phyloP scores from a whole-genome alignment of 352 stramenopile genomes.

The Phytophthora megakarya region DNA sequence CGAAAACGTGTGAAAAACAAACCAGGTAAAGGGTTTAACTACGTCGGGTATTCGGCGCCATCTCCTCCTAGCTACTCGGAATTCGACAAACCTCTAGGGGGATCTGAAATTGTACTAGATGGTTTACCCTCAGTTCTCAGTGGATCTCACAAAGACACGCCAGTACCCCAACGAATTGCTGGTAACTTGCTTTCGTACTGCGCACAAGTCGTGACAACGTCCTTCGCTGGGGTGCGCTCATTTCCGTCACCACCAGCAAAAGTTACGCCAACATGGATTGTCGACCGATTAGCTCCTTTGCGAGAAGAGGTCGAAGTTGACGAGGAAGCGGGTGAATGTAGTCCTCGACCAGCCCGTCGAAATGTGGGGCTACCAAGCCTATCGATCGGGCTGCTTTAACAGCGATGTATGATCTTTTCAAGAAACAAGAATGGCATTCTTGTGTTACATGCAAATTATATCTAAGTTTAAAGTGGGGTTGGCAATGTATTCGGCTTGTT shows the following conservation, averaged over 20 bases:
- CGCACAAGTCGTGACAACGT: conserved; percentile 43
- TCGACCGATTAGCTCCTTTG: conserved; percentile 15
- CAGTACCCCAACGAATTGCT: conserved; percentile 32
- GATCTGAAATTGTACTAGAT: conserved; percentile 16
- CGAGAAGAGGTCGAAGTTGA: conserved; percentile 22
- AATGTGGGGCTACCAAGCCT: conserved; percentile 29
- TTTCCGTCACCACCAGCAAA: conserved; percentile 33
- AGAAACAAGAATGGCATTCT: neutral
- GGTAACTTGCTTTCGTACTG: conserved; percentile 47
- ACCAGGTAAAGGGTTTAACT: conserved; percentile 24
- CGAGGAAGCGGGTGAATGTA: conserved; percentile 30
- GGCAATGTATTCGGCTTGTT: neutral
- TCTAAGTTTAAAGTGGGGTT: conserved; percentile 22
- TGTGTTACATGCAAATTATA: neutral
- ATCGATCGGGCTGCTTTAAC: conserved; percentile 35
- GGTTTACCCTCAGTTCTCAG: conserved; percentile 3
- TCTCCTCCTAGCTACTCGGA: conserved; percentile 7
- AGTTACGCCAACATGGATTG: conserved; percentile 44
- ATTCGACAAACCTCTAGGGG: conserved; percentile 3
- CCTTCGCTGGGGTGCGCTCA: conserved; percentile 19
- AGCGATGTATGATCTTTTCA: neutral
- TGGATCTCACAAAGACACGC: conserved; percentile 8
- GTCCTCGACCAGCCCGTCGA: neutral
- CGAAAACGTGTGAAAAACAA: conserved; percentile 21
- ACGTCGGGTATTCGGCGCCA: conserved; percentile 9